A percentile compares a stretch with the other conserved stretches of the same genome.
phyloP scores from a whole-genome alignment of 2,329 filamentous ascomycete genomes.

The Monosporascus sp. region DNA sequence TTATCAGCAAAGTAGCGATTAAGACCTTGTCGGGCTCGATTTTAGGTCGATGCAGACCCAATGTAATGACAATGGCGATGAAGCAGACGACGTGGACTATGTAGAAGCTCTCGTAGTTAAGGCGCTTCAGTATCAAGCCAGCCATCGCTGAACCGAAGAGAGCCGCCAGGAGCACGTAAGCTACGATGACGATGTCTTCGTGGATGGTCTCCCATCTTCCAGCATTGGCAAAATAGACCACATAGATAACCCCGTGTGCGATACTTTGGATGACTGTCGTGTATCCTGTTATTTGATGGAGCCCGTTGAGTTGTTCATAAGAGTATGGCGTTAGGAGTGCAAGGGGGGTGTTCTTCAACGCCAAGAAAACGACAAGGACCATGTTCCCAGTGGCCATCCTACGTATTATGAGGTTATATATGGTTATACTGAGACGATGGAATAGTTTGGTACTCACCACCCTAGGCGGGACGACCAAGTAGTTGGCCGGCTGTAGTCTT shows the following conservation, averaged over 20 bases:
- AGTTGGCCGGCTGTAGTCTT: conserved; percentile 14
- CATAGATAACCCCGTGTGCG: conserved; percentile 33
- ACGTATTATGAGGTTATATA: conserved; percentile 7
- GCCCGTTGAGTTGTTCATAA: conserved; percentile 41
- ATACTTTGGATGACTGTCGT: conserved; percentile 31
- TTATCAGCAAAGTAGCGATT: conserved; percentile 33
- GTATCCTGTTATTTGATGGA: conserved; percentile 43
- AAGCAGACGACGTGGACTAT: conserved; percentile 38
- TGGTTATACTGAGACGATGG: neutral
- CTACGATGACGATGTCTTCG: conserved; percentile 26
- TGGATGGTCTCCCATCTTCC: conserved; percentile 18
- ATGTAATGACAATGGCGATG: conserved; percentile 33
- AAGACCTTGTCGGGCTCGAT: conserved; percentile 30
- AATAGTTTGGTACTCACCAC: conserved; percentile 16
- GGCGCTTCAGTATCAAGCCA: conserved; percentile 27
- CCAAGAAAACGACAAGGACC: conserved; percentile 40
- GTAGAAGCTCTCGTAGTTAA: conserved; percentile 45
- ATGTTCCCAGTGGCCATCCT: conserved; percentile 44
- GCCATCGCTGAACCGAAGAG: conserved; percentile 34
- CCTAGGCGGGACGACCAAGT: conserved; percentile 27
- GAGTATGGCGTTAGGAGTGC: conserved; percentile 36
- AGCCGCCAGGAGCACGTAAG: conserved; percentile 30
- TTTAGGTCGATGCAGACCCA: conserved; percentile 39
- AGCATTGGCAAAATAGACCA: conserved; percentile 21
- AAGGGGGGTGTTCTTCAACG: conserved; percentile 44